These are phyloP conservation scores for Sherardia arvensis DNA, from an alignment of 257 asterid genomes.

Conservation along the genomic window DNA sequence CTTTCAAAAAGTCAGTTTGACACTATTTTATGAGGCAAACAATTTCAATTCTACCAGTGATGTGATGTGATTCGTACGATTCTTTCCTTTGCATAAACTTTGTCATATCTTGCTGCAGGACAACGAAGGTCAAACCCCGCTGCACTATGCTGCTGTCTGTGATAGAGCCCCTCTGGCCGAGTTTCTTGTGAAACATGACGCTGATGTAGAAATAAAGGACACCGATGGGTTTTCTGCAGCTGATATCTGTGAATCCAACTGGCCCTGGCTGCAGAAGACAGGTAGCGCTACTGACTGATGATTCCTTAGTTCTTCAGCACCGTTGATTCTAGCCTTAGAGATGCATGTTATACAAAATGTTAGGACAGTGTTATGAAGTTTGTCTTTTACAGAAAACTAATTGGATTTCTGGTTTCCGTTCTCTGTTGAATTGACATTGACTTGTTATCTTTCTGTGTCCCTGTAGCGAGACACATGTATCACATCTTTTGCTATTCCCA, in stretches of 20 bases:
- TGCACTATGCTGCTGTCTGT: slow-evolving; percentile 92
- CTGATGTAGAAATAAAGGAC: slow-evolving; percentile 55
- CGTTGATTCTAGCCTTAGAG: slow-evolving; percentile 26
- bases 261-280: slow-evolving; percentile 57
- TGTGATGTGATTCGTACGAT: neutral
- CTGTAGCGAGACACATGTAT: neutral
- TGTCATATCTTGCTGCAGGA: slow-evolving; percentile 37
- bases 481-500: neutral
- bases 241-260: slow-evolving; percentile 61
- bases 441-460: neutral
- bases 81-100: neutral
- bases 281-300: slow-evolving; percentile 20
- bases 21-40: neutral
- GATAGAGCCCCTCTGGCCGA: slow-evolving; percentile 73
- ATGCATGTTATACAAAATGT: slow-evolving; percentile 26
- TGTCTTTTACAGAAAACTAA: neutral
- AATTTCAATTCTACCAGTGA: neutral
- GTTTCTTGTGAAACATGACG: slow-evolving; percentile 71
- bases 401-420: neutral
- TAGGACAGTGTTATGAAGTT: neutral
- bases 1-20: neutral
- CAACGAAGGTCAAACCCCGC: slow-evolving; percentile 80
- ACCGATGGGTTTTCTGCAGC: slow-evolving; percentile 62
- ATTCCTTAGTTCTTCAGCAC: slow-evolving; percentile 6
- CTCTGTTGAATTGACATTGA: neutral